A percentile compares a stretch with the other conserved stretches of the same genome.
Evolutionary conservation across 2,329 filamentous ascomycete species (phyloP).

Genomic region (Colletotrichum camelliae): DNA sequence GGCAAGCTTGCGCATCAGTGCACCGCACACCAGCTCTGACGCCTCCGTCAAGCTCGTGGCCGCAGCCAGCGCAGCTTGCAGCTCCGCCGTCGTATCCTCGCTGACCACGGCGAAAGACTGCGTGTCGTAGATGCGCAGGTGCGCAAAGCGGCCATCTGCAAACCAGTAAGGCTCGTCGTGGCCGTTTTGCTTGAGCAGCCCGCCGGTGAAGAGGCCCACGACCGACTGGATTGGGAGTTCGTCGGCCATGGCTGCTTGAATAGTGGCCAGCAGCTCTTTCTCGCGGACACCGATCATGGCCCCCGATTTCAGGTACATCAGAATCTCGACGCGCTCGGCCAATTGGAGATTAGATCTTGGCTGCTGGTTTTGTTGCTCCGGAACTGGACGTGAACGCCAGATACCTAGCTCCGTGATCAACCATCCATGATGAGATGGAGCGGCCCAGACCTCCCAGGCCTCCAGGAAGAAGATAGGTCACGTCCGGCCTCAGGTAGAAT

Average conservation of each 20-base stretch:
- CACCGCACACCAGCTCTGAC: background rate
- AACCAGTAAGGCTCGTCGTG: background rate
- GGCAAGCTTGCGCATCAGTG: background rate
- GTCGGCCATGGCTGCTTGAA: background rate
- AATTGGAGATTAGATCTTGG: too few species aligned
- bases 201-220: background rate
- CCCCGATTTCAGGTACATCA: background rate
- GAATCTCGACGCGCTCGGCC: background rate
- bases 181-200: background rate
- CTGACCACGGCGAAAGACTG: background rate
- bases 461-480: background rate
- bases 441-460: slow-evolving; percentile 30
- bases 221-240: background rate
- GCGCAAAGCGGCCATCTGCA: background rate
- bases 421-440: slow-evolving; percentile 26
- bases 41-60: background rate
- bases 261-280: background rate
- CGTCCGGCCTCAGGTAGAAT: background rate
- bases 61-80: background rate
- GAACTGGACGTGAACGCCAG: slow-evolving; percentile 34
- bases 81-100: background rate
- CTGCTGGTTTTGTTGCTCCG: slow-evolving; percentile 19
- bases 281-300: background rate
- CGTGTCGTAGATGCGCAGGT: background rate
- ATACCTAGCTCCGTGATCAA: slow-evolving; percentile 27